Percentiles rank a stretch among this genome's conserved stretches.
Evolutionary conservation across 2,329 filamentous ascomycete genomes (phyloP).

Genomic region (Podosphaera aphanis): DNA sequence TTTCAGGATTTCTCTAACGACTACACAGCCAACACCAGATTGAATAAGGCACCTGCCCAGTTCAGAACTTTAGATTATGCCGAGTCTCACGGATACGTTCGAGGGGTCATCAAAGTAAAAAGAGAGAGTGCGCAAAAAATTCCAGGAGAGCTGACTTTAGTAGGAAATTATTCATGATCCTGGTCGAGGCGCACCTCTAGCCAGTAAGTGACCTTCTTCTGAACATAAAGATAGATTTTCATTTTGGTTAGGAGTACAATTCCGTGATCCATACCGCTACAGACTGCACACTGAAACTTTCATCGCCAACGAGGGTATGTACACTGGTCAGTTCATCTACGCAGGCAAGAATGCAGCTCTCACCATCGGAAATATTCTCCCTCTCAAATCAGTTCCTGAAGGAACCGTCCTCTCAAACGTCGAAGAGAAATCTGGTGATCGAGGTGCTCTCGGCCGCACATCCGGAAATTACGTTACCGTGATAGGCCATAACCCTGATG

Average conservation of each 20-base stretch:
- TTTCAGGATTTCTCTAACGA: background rate
- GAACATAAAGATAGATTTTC: background rate
- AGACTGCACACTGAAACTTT: constrained; percentile 97
- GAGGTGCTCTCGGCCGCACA: constrained; percentile 84
- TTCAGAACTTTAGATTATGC: constrained; percentile 94
- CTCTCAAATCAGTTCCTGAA: constrained; percentile 82
- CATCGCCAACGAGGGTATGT: constrained; percentile 99
- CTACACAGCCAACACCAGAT: constrained; percentile 46
- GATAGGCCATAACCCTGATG: constrained; percentile 91
- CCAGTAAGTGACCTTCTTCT: constrained; percentile 37
- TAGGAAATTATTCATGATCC: constrained; percentile 75
- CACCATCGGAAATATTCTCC: constrained; percentile 93
- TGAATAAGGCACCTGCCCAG: constrained; percentile 87
- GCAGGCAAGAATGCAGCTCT: constrained; percentile 96
- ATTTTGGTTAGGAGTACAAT: constrained; percentile 23
- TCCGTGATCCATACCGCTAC: constrained; percentile 97
- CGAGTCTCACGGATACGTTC: constrained; percentile 92
- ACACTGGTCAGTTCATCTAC: constrained; percentile 99
- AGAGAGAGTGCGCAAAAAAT: constrained; percentile 17
- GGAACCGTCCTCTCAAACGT: constrained; percentile 99
- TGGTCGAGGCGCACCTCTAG: constrained; percentile 91
- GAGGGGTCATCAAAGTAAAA: constrained; percentile 58
- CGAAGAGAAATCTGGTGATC: constrained; percentile 96
- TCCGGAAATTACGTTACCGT: constrained; percentile 99
- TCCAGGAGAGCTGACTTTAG: constrained; percentile 42